These are phyloP conservation scores for Rhexocercosporidium sp. DNA, from an alignment of 2,329 filamentous ascomycete species.

Conservation along the genomic window DNA sequence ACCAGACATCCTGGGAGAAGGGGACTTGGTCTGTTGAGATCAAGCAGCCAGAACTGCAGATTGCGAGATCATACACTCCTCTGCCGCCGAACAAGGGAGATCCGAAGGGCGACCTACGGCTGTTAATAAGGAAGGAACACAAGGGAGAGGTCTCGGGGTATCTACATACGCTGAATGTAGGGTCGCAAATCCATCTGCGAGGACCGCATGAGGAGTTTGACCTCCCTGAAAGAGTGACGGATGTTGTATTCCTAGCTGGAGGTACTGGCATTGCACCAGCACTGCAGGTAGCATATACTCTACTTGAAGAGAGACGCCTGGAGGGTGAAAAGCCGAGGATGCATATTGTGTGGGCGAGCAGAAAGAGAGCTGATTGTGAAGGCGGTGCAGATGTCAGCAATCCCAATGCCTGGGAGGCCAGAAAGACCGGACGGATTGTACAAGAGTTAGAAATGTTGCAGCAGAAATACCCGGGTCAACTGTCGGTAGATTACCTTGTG, in stretches of 20 bases:
- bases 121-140: slow-evolving; percentile 79
- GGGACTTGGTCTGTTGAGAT: slow-evolving; percentile 89
- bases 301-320: slow-evolving; percentile 52
- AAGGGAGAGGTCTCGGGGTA: slow-evolving; percentile 88
- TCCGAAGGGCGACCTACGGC: slow-evolving; percentile 58
- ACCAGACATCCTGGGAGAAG: slow-evolving; percentile 57
- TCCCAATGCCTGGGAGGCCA: slow-evolving; percentile 18
- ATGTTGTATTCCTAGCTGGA: slow-evolving; percentile 83
- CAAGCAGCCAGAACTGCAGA: slow-evolving; percentile 93
- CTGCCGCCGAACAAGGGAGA: slow-evolving; percentile 60
- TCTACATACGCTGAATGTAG: slow-evolving; percentile 66
- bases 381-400: slow-evolving; percentile 47
- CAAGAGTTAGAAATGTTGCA: slow-evolving; percentile 68
- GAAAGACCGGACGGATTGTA: slow-evolving; percentile 57
- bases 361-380: slow-evolving; percentile 67
- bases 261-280: slow-evolving; percentile 93
- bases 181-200: slow-evolving; percentile 73
- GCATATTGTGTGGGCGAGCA: slow-evolving; percentile 83
- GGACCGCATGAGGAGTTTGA: slow-evolving; percentile 77
- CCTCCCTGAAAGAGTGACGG: slow-evolving; percentile 56
- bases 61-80: slow-evolving; percentile 89
- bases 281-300: slow-evolving; percentile 74
- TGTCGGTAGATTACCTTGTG: slow-evolving; percentile 77
- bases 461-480: slow-evolving; percentile 55
- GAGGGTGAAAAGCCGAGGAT: slow-evolving; percentile 52